Base-by-base conservation (phyloP, 495 filamentous ascomycete genomes). In the Glonium stellatum region DNA sequence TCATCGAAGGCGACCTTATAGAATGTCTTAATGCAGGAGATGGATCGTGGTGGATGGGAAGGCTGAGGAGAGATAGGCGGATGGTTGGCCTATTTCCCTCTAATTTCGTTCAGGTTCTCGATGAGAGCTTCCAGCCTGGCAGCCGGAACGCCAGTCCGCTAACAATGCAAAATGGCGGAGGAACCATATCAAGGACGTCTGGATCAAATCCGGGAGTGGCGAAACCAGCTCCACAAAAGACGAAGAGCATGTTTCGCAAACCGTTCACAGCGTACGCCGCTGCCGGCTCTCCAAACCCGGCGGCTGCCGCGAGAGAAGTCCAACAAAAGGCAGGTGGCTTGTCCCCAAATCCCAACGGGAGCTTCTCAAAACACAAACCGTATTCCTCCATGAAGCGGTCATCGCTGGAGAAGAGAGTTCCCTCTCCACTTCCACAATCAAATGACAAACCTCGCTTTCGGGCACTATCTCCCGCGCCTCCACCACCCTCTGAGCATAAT, bases 21-120 rank as follows among this genome's bases (percentile, higher is more conserved):
- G 93, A 98, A 82, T 96, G 91, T 70, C 79, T 98, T 19, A 98
- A 97, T 72, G 93, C 93, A 1, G 93, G 93, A 54, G 93, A 98
- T 75, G 95, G 95, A 27, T 88, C 87, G 55, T 98, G 93, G 95
- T 98, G 93, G 93, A 96, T 89, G 76, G 93, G 93, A 25, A 84
- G 92, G 50, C 70, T 97, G 69, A 84, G 83, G 63, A 82, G 95
- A 58, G 93, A 97, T 71, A 84, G 85, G 70, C 81, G 89, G 60
- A 90, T 91, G 65, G 83, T 95, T 63, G 93, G 93, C 48, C 74
- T 93, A 21, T 98, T 98, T 67, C 93, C 93, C 1, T 97, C 92
- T 46, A 98, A 98, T 72, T 98, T 97, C 71, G 93, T 98, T 61
- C 84, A 95, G 67, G 82, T 97, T 4, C 78, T 98, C 42, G 84